These are phyloP conservation scores for Phytophthora sojae DNA, from an alignment of 352 stramenopile genomes.

Conservation along the genomic window DNA sequence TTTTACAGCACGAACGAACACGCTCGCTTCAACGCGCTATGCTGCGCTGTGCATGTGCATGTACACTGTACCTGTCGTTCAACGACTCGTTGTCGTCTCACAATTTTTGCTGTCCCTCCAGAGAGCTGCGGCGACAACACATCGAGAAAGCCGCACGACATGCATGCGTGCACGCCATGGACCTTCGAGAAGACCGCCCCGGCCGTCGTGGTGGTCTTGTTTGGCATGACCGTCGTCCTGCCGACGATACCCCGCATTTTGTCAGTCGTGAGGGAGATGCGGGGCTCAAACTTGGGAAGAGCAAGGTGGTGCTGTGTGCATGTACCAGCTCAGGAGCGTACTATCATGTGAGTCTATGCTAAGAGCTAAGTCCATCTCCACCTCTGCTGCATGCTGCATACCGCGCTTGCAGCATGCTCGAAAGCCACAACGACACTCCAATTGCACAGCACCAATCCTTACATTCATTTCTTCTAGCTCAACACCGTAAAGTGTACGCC, in stretches of 20 bases:
- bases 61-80: too few species aligned
- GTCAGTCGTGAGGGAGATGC: constrained; percentile 1
- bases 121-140: constrained; percentile 7
- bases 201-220: not conserved
- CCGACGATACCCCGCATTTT: not conserved
- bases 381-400: too few species aligned
- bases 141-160: constrained; percentile 3
- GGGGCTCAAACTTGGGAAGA: not conserved
- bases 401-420: too few species aligned
- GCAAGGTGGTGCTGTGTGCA: not conserved
- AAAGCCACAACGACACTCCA: too few species aligned
- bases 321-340: not conserved
- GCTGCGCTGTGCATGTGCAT: too few species aligned
- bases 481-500: too few species aligned
- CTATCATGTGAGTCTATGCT: not conserved
- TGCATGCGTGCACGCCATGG: not conserved
- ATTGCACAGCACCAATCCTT: too few species aligned
- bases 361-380: too few species aligned
- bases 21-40: not conserved
- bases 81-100: too few species aligned
- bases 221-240: not conserved
- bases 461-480: too few species aligned
- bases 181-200: not conserved
- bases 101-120: not conserved
- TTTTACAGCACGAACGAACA: not conserved